Conservation (phyloP, 73 alveolate genomes). For the Urostyla sp. region DNA sequence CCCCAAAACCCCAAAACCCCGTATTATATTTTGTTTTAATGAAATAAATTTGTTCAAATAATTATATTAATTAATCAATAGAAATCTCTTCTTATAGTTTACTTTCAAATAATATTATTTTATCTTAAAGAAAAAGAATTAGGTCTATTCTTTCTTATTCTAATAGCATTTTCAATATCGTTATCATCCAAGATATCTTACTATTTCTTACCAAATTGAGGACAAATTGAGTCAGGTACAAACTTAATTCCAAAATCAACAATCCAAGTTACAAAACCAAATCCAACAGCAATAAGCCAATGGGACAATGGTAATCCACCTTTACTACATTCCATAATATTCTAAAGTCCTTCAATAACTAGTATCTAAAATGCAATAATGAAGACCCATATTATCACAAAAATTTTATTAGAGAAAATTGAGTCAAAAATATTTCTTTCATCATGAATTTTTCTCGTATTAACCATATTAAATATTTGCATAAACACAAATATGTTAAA, state of each 20-base stretch:
- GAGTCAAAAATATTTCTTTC: neutral
- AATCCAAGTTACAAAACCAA: slow-evolving; percentile 74
- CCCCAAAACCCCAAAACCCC: no score
- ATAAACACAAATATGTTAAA: slow-evolving; percentile 9
- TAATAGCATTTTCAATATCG: neutral
- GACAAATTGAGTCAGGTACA: slow-evolving; percentile 65
- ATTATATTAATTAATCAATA: no score
- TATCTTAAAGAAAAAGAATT: neutral
- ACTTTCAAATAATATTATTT: neutral
- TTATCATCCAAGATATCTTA: neutral
- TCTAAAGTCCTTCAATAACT: no score
- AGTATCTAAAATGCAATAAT: neutral
- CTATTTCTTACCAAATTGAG: neutral
- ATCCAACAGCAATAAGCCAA: slow-evolving; percentile 85
- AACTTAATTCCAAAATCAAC: slow-evolving; percentile 63
- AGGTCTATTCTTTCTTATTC: slow-evolving; percentile 9
- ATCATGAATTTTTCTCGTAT: slow-evolving; percentile 8
- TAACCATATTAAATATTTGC: slow-evolving; percentile 3
- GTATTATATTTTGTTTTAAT: no score
- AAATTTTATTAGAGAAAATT: neutral
- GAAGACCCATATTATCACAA: neutral
- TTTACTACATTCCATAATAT: slow-evolving; percentile 34
- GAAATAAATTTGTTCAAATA: no score
- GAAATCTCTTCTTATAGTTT: no score
- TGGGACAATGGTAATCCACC: slow-evolving; percentile 82